Evolutionary conservation across 2,329 filamentous ascomycete species (phyloP).

Genomic region (Aspergillus sp.): DNA sequence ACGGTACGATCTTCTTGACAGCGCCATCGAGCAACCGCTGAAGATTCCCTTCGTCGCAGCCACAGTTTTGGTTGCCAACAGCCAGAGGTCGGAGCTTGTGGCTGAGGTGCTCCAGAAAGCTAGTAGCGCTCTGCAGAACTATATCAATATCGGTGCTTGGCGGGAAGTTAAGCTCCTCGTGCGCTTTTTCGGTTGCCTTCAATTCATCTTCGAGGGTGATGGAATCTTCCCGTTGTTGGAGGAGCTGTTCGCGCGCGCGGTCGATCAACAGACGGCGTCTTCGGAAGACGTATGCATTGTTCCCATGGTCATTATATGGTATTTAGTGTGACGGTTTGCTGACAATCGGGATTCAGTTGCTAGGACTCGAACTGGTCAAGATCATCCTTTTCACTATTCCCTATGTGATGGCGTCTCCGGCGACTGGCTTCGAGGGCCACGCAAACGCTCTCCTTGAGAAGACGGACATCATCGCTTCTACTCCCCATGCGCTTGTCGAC

Average conservation of each 20-base stretch:
- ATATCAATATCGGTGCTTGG: slow-evolving; percentile 71
- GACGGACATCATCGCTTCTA: slow-evolving; percentile 88
- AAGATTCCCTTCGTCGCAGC: slow-evolving; percentile 95
- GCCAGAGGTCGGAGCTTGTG: slow-evolving; percentile 66
- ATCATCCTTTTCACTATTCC: slow-evolving; percentile 93
- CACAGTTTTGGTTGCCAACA: slow-evolving; percentile 72
- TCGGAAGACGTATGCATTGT: slow-evolving; percentile 71
- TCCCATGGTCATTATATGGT: background rate
- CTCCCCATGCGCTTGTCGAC: slow-evolving; percentile 75
- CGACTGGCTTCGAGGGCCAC: slow-evolving; percentile 62
- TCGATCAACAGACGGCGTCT: slow-evolving; percentile 84
- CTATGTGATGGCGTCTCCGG: slow-evolving; percentile 72
- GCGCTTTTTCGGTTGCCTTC: slow-evolving; percentile 81
- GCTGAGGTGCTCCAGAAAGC: slow-evolving; percentile 62
- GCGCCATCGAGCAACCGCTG: slow-evolving; percentile 80
- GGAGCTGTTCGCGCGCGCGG: slow-evolving; percentile 85
- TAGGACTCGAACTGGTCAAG: slow-evolving; percentile 82
- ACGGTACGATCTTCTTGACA: slow-evolving; percentile 23
- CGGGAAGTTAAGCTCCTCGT: slow-evolving; percentile 83
- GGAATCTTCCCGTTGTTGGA: slow-evolving; percentile 80
- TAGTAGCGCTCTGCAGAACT: slow-evolving; percentile 56
- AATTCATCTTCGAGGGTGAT: slow-evolving; percentile 71
- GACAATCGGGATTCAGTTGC: slow-evolving; percentile 37
- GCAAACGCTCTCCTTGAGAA: slow-evolving; percentile 79
- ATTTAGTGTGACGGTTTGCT: slow-evolving; percentile 3